Evolutionary conservation across 345 rosid species (phyloP).

Genomic region (thale cress (Arabidopsis thaliana)): DNA sequence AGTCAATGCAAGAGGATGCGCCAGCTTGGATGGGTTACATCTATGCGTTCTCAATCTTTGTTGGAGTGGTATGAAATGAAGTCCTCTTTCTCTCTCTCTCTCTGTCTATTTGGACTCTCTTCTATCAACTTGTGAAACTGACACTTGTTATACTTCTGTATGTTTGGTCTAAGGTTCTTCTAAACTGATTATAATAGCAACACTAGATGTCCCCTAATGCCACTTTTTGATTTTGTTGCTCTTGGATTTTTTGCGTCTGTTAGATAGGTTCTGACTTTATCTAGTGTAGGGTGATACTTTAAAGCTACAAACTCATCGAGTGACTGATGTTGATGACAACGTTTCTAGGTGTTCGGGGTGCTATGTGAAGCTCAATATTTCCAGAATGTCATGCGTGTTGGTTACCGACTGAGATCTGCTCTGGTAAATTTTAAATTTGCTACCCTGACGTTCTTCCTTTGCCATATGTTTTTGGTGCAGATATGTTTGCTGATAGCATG

Average conservation of each 20-base stretch:
- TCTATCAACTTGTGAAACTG: conserved; percentile 8
- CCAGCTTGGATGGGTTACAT: conserved; percentile 93
- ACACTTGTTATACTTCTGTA: conserved; percentile 11
- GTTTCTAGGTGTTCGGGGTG: conserved; percentile 81
- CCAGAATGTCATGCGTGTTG: conserved; percentile 99
- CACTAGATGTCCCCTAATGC: background rate
- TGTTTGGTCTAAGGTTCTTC: background rate
- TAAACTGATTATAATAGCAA: conserved; percentile 14
- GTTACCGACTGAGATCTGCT: conserved; percentile 90
- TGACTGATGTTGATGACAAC: conserved; percentile 29
- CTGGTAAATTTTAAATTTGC: conserved; percentile 58
- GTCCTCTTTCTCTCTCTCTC: background rate
- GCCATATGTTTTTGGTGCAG: conserved; percentile 1
- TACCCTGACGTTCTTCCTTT: conserved; percentile 22
- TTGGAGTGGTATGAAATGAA: conserved; percentile 47
- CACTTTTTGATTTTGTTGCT: conserved; percentile 16
- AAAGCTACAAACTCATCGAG: background rate
- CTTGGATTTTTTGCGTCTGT: background rate
- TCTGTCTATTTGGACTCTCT: conserved; percentile 5
- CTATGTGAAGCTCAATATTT: conserved; percentile 95
- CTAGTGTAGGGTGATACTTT: conserved; percentile 10
- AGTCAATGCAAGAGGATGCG: conserved; percentile 97
- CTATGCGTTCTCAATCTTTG: conserved; percentile 48
- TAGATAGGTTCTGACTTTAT: conserved; percentile 3
- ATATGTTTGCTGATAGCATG: conserved; percentile 13